Evolutionary conservation across 192 early-diverging fungal species (phyloP).

Genomic region (Dissophora ornata): DNA sequence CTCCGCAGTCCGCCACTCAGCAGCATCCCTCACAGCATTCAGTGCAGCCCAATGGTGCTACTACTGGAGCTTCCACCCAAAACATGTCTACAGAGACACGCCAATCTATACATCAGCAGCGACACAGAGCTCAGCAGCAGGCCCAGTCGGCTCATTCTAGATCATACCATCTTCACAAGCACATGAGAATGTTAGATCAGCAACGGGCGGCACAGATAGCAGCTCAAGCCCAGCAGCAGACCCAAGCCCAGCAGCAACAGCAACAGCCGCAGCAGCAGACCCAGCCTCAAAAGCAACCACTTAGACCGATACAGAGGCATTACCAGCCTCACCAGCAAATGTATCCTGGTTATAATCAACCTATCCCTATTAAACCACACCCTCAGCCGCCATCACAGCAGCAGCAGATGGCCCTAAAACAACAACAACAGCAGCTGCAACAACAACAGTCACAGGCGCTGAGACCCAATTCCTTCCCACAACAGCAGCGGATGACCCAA

Average conservation of each 20-base stretch:
- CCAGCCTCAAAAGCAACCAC: conserved; percentile 19
- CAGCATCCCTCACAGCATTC: neutral
- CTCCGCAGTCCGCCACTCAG: no score
- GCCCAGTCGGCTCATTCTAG: conserved; percentile 50
- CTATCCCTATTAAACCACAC: conserved; percentile 39
- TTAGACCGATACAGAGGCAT: conserved; percentile 30
- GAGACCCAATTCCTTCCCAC: neutral
- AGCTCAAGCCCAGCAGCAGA: conserved; percentile 25
- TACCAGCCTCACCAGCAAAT: conserved; percentile 52
- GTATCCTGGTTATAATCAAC: conserved; percentile 32
- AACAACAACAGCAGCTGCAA: conserved; percentile 34
- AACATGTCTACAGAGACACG: neutral
- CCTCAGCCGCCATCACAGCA: conserved; percentile 17
- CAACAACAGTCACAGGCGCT: conserved; percentile 24
- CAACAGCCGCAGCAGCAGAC: conserved; percentile 14
- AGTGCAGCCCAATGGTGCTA: conserved; percentile 3
- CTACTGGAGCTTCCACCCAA: neutral
- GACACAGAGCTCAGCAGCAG: conserved; percentile 50
- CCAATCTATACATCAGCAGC: conserved; percentile 38
- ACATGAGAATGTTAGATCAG: conserved; percentile 51
- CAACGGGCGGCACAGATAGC: conserved; percentile 30
- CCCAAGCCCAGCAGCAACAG: conserved; percentile 13
- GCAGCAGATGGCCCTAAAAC: neutral
- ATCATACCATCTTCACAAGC: conserved; percentile 50
- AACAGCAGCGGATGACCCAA: conserved; percentile 15